phyloP scores from a whole-genome alignment of 768 basidiomycete genomes.

The Boletellus ananas region DNA sequence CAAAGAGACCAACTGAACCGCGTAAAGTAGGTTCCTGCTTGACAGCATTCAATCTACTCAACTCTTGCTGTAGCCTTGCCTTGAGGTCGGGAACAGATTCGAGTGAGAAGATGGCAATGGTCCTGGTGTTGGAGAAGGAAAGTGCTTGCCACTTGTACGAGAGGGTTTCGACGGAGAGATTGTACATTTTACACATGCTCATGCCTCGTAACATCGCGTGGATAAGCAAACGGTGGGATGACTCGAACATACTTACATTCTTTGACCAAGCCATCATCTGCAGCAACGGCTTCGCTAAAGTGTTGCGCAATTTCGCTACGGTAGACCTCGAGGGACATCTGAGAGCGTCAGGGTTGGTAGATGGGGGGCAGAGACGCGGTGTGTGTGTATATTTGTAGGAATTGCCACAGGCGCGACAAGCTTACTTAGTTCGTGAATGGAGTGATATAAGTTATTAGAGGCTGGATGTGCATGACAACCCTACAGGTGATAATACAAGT shows the following conservation, averaged over 20 bases:
- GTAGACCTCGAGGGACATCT: conserved; percentile 22
- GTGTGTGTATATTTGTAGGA: conserved; percentile 1
- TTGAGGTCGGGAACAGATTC: conserved; percentile 43
- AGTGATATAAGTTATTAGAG: conserved; percentile 21
- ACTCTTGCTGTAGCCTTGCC: conserved; percentile 42
- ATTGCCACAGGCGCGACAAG: conserved; percentile 14
- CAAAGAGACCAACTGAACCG: conserved; percentile 12
- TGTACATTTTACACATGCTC: conserved; percentile 61
- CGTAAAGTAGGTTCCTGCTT: conserved; percentile 34
- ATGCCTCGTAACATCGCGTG: conserved; percentile 43
- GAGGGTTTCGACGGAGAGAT: conserved; percentile 48
- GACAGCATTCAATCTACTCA: conserved; percentile 19
- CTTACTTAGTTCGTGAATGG: background rate
- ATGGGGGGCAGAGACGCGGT: background rate
- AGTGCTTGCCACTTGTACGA: conserved; percentile 69
- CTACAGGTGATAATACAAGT: conserved; percentile 31
- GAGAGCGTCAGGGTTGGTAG: background rate
- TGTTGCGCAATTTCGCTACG: conserved; percentile 21
- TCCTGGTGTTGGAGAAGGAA: conserved; percentile 25
- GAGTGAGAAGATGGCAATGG: conserved; percentile 47
- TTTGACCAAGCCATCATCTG: conserved; percentile 42
- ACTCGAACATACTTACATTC: conserved; percentile 44
- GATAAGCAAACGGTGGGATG: background rate
- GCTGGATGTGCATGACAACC: conserved; percentile 16
- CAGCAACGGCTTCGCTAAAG: conserved; percentile 28